A percentile compares a stretch with the other conserved stretches of the same genome.
phyloP scores from a whole-genome alignment of 2,329 filamentous ascomycete genomes.

The Hypocreales sp. region DNA sequence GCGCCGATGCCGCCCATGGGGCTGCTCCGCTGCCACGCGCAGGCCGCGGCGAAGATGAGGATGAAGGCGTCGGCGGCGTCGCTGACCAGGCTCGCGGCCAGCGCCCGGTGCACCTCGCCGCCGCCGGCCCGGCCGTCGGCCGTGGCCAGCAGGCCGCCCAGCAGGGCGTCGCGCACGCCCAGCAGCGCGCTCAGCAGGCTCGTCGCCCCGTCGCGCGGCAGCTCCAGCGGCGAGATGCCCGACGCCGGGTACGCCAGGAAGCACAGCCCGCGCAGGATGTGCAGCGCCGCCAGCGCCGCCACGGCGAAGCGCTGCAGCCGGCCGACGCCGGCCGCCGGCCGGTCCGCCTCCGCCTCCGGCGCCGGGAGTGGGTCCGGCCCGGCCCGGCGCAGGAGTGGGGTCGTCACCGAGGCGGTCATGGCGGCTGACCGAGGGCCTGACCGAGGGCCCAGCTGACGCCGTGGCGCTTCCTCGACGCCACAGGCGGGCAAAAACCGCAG shows the following conservation, averaged over 20 bases:
- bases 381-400: background rate
- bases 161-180: slow-evolving; percentile 15
- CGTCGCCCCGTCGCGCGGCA: slow-evolving; percentile 10
- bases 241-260: slow-evolving; percentile 13
- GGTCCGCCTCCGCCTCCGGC: too few relatives aligned
- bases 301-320: slow-evolving; percentile 10
- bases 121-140: slow-evolving; percentile 7
- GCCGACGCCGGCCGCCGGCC: slow-evolving; percentile 3
- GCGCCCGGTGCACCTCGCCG: slow-evolving; percentile 14
- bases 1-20: slow-evolving; percentile 13
- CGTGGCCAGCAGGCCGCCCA: slow-evolving; percentile 13
- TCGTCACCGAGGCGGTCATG: too few relatives aligned
- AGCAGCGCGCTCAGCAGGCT: slow-evolving; percentile 14
- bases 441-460: too few relatives aligned
- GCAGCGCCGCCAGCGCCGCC: slow-evolving; percentile 9
- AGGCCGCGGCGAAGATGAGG: slow-evolving; percentile 17
- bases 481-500: too few relatives aligned
- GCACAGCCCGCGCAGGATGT: slow-evolving; percentile 13
- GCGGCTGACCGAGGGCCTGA: too few relatives aligned
- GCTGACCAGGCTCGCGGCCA: slow-evolving; percentile 14
- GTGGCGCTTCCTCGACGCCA: too few relatives aligned
- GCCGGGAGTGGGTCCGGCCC: background rate
- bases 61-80: slow-evolving; percentile 18
- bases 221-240: slow-evolving; percentile 14
- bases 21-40: slow-evolving; percentile 11